Conservation (phyloP, 1,284 basidiomycete species). For the Cutaneotrichosporon spelunceum region DNA sequence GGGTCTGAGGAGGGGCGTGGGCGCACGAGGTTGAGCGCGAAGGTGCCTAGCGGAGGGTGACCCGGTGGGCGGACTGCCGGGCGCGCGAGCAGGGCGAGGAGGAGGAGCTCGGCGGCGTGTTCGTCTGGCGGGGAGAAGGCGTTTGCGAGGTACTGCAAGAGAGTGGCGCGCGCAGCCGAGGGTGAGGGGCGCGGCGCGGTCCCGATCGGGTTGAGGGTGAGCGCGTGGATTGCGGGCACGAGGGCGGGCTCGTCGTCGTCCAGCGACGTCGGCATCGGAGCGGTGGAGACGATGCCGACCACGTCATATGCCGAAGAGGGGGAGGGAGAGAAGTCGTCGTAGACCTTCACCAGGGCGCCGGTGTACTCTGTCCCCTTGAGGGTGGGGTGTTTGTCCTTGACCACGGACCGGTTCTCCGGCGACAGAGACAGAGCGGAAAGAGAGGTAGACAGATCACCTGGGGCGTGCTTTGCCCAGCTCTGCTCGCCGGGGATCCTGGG, state of each 20-base stretch:
- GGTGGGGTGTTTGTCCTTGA: slow-evolving; percentile 41
- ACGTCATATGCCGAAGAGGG: slow-evolving; percentile 44
- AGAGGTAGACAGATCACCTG: background rate
- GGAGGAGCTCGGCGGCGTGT: slow-evolving; percentile 41
- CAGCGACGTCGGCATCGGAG: slow-evolving; percentile 38
- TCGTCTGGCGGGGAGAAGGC: slow-evolving; percentile 38
- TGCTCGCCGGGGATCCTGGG: slow-evolving; percentile 44
- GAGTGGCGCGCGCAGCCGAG: slow-evolving; percentile 19
- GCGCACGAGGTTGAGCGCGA: slow-evolving; percentile 41
- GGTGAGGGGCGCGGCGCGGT: background rate
- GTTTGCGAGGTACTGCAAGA: slow-evolving; percentile 38
- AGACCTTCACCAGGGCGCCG: slow-evolving; percentile 50
- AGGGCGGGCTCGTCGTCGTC: slow-evolving; percentile 27
- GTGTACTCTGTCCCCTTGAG: slow-evolving; percentile 30
- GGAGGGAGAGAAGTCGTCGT: slow-evolving; percentile 43
- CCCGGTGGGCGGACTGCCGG: slow-evolving; percentile 35
- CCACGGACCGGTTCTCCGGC: slow-evolving; percentile 20
- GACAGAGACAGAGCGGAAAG: slow-evolving; percentile 4
- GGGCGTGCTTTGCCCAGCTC: slow-evolving; percentile 27
- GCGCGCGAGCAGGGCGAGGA: slow-evolving; percentile 40
- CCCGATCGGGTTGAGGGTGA: slow-evolving; percentile 14
- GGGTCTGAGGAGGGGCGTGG: slow-evolving; percentile 9
- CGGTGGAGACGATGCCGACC: slow-evolving; percentile 41
- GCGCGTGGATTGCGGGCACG: slow-evolving; percentile 46
- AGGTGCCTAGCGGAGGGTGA: slow-evolving; percentile 41